Evolutionary conservation across 495 filamentous ascomycete genomes (phyloP).

Genomic region (Neurospora hispaniola): DNA sequence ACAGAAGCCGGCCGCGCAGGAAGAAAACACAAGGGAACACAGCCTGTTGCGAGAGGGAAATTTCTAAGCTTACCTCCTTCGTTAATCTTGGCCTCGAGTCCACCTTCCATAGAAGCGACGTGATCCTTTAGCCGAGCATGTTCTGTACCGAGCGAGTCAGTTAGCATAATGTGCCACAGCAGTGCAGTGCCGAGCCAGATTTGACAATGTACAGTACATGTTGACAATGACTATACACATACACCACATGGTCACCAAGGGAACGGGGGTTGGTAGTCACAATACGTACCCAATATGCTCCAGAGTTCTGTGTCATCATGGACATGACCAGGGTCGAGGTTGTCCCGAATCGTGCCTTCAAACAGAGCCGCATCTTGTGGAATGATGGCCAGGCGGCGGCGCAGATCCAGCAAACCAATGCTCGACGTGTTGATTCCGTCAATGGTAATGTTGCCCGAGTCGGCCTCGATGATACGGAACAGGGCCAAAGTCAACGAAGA

Average conservation of each 20-base stretch:
- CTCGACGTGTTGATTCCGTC: constrained; percentile 80
- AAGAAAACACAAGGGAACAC: constrained; percentile 4
- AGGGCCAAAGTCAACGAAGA: constrained; percentile 87
- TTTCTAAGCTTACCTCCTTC: constrained; percentile 70
- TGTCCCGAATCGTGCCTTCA: constrained; percentile 90
- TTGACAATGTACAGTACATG: neutral
- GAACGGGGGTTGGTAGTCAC: constrained; percentile 15
- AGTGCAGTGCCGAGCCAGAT: constrained; percentile 2
- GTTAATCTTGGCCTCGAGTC: constrained; percentile 79
- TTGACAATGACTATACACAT: constrained; percentile 7
- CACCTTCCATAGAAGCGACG: constrained; percentile 75
- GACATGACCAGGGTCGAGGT: constrained; percentile 87
- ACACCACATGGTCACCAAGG: constrained; percentile 8
- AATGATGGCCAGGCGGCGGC: constrained; percentile 90
- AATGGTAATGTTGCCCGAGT: constrained; percentile 71
- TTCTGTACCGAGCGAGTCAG: constrained; percentile 41
- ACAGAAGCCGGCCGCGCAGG: constrained; percentile 23
- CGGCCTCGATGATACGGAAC: constrained; percentile 91
- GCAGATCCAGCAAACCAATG: constrained; percentile 82
- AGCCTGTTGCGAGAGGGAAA: neutral
- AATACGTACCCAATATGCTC: constrained; percentile 77
- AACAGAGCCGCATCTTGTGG: constrained; percentile 97
- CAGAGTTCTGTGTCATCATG: constrained; percentile 97
- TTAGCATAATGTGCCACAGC: constrained; percentile 15
- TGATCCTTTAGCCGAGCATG: constrained; percentile 91